Evolutionary conservation across 2,329 filamentous ascomycete species (phyloP), one percentile per base, ranked within the genome.

Genomic region (Penicillium psychrosexuale): DNA sequence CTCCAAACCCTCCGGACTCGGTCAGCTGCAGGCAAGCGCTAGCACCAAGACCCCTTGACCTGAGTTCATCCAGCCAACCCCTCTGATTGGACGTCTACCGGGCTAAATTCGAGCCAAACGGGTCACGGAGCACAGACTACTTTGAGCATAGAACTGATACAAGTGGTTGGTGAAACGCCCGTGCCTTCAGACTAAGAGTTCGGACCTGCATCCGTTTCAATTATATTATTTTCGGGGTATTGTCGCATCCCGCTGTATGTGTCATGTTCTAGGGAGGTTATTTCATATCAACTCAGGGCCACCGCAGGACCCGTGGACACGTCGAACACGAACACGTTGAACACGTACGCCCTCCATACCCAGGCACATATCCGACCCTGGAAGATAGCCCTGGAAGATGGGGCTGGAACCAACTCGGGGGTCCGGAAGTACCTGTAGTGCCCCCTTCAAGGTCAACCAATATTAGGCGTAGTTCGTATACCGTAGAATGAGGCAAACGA

Each of bases 91-190:
- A 15, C n/a, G 8, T 31, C 34, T 11, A 13, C 51, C 45, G 49
- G 46, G 45, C 39, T 59, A 39, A 55, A 53, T 55, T 58, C 51
- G 52, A 62, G 60, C 59, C 51, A 37, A 27, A 31, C 33, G 33
- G 47, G 33, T 42, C 39, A 51, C 56, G 59, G 58, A 50, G 55
- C 60, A 57, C 53, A 44, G 56, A 53, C 57, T 62, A 42, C 53
- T 54, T 55, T 48, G 38, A 55, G 56, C 44, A 51, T 47, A 17
- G 43, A 50, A 46, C 24, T 44, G 48, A 44, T 51, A 42, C 28
- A 38, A 46, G 42, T 54, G 58, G 46, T 52, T 50, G 43, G 45
- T 62, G 60, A 63, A 61, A 63, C 60, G 53, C 31, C 37, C 53
- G 50, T 52, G 51, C 55, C 44, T 49, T 44, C 43, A 47, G 30